Conservation (phyloP, 257 asterid species). For the Nicotiana knightiana region DNA sequence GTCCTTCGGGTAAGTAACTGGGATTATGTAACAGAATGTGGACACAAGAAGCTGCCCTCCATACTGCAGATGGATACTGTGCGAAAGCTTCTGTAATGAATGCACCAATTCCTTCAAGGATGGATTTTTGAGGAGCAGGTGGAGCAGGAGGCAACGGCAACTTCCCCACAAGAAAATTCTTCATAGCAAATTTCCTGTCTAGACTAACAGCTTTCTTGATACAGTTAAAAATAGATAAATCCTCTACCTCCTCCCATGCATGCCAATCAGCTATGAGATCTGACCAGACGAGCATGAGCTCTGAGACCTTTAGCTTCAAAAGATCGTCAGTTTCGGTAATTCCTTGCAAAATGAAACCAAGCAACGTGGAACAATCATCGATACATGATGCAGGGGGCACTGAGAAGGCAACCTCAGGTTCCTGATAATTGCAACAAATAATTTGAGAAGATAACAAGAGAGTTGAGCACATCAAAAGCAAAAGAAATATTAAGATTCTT, state of each 20-base stretch:
- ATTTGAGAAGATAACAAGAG: neutral
- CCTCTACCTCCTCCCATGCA: slow-evolving; percentile 44
- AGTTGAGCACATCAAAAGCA: neutral
- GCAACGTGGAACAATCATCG: slow-evolving; percentile 30
- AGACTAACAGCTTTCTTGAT: slow-evolving; percentile 27
- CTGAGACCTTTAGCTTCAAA: slow-evolving; percentile 23
- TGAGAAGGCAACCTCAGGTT: slow-evolving; percentile 9
- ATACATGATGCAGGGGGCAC: slow-evolving; percentile 22
- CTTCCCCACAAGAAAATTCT: slow-evolving; percentile 21
- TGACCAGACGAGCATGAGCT: slow-evolving; percentile 36
- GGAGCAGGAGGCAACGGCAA: slow-evolving; percentile 28
- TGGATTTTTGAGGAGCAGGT: slow-evolving; percentile 22
- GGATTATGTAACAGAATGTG: slow-evolving; percentile 30
- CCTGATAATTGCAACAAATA: slow-evolving; percentile 24
- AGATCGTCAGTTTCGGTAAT: slow-evolving; percentile 17
- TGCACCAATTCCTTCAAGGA: slow-evolving; percentile 35
- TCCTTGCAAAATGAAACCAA: slow-evolving; percentile 28
- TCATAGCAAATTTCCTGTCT: slow-evolving; percentile 20
- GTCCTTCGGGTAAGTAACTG: slow-evolving; percentile 22
- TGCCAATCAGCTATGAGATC: slow-evolving; percentile 37
- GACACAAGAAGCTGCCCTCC: slow-evolving; percentile 41
- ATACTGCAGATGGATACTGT: slow-evolving; percentile 36
- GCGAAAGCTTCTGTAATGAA: slow-evolving; percentile 30
- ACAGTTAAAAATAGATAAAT: slow-evolving; percentile 32
- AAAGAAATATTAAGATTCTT: neutral